Evolutionary conservation across 192 early-diverging fungal species (phyloP), one percentile per base, ranked within the genome.

Genomic region (Dissophora globulifera): DNA sequence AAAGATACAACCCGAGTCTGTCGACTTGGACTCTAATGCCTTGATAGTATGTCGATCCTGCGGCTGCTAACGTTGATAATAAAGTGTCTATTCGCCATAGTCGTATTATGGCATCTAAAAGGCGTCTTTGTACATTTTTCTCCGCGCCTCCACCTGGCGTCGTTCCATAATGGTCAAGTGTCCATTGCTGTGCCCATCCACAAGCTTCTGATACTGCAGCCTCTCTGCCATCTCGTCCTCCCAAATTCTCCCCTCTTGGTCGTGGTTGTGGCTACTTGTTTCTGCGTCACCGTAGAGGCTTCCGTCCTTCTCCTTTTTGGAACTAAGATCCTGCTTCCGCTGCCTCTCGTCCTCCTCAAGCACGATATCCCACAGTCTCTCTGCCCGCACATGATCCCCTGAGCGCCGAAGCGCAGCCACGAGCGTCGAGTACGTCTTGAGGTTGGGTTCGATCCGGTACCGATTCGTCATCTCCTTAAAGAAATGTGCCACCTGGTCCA

Each of bases 401-500:
- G 45, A 2, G 9, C 47, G 63, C 29, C 67, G 63, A 8, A 76
- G 52, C 13, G 58, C 64, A 10, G 72, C 72, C 10, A 55, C 58
- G 11, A 76, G 52, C 0, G 62, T 43, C 7, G 72, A 56, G 19
- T 76, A 76, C 17, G 72, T 76, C 52, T 76, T 76, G 16, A 76
- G 40, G 35, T 67, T 76, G 33, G 72, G 72, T 23, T 66, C 63
- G 6, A 76, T 55, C 30, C 45, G 25, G 23, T 50, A 67, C 13
- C 22, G 56, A 4, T 67, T 47, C 1, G 64, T 76, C 72, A 76
- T 61, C 5, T 67, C 72, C 25, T 50, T 64, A 52, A 76, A 76
- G 16, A 62, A 48, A 4, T 55, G 22, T 1, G 58, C 49, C 8
- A 64, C 63, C 31, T 50, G 57, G 42, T 66, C 64, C 72, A 76